Percentiles rank a stretch among this genome's conserved stretches.
Evolutionary conservation across 2,329 filamentous ascomycete genomes (phyloP).

Genomic region (Paraconiothyrium sp.): DNA sequence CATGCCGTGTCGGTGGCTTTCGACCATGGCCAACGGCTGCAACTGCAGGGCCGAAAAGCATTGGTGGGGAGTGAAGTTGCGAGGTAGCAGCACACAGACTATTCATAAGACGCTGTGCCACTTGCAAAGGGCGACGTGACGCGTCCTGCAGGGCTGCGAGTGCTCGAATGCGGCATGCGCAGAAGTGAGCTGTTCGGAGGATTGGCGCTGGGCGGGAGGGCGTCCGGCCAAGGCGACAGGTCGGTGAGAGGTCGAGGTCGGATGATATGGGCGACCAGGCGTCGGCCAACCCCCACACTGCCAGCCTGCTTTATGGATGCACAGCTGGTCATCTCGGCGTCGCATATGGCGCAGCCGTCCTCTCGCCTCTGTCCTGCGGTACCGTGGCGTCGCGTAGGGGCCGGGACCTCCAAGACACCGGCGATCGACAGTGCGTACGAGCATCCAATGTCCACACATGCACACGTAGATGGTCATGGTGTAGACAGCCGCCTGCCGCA

Average conservation of each 20-base stretch:
- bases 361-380: background rate
- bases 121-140: background rate
- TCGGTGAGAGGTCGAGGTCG: background rate
- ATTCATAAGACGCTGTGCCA: background rate
- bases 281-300: background rate
- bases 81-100: background rate
- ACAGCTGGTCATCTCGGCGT: background rate
- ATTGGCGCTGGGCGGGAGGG: background rate
- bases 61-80: background rate
- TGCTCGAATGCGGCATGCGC: background rate
- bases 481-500: background rate
- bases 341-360: background rate
- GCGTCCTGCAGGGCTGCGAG: background rate
- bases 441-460: background rate
- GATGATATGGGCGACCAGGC: background rate
- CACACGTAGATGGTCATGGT: too few relatives aligned
- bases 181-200: background rate
- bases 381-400: background rate
- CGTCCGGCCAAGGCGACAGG: background rate
- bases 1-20: background rate
- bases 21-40: background rate
- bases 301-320: background rate
- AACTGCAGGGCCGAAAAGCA: background rate
- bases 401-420: background rate
- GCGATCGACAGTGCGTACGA: background rate